Evolutionary conservation across 306 rosid genomes (phyloP), one percentile per base, ranked within the genome.

Genomic region (Arachis hypogaea): DNA sequence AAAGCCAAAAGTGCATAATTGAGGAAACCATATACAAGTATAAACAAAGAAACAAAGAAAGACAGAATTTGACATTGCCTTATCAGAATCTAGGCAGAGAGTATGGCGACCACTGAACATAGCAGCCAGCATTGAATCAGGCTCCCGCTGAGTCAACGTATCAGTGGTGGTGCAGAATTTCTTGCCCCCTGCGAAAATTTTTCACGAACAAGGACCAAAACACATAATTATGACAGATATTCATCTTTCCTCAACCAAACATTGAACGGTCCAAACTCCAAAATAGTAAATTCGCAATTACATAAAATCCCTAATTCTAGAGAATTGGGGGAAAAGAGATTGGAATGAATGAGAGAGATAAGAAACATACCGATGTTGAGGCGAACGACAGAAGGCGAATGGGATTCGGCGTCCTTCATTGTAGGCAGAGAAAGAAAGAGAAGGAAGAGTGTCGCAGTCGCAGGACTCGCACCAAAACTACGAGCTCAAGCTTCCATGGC

Each of bases 81-180:
- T 84, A 33, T 74, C 71, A 9, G 89, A 82, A 61, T 90, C 91
- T 72, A 57, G 88, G 73, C 70, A 88, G 7, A 93, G 75, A 16
- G 90, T 85, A 57, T 87, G 98, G 67, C 97, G 92, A 71, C 98
- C 98, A 47, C 97, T 89, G 79, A 91, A 93, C 97, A 93, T 89
- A 45, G 97, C 98, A 12, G 98, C 93, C 4, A 93, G 96, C 96
- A 93, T 88, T 5, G 97, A 93, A 84, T 89, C 88, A 12, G 98
- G 96, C 40, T 93, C 98, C 4, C 97, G 87, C 55, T 84, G 93
- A 43, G 96, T 91, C 78, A 93, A 74, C 14, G 98, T 93, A 72
- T 84, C 89, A 42, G 80, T 45, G 14, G 97, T 91, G 41, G 98
- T 93, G 57, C 86, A 86, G 69, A 88, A 91, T 74, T 91, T 93